Conservation (phyloP, 2,329 filamentous ascomycete species). For the Fusarium goolgardi region DNA sequence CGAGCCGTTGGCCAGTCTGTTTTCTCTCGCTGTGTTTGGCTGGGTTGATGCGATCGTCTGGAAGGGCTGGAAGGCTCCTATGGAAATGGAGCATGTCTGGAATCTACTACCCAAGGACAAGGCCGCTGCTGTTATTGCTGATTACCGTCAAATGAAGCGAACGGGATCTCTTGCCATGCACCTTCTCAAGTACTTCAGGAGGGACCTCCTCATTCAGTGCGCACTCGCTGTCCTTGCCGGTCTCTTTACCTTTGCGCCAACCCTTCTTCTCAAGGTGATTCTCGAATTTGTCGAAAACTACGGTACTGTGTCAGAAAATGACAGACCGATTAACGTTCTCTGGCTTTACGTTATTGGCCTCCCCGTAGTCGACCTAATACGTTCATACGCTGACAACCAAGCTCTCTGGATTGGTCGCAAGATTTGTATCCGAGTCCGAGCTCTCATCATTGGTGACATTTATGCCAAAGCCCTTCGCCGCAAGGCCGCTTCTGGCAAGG, state of each 20-base stretch:
- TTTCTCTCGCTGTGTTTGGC: constrained; percentile 87
- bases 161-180: constrained; percentile 83
- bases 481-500: constrained; percentile 82
- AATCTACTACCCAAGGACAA: constrained; percentile 91
- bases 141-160: constrained; percentile 88
- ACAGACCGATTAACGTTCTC: constrained; percentile 83
- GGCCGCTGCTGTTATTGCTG: constrained; percentile 79
- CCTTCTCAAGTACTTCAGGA: constrained; percentile 85
- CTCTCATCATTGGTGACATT: constrained; percentile 96
- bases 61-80: constrained; percentile 85
- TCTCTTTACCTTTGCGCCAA: constrained; percentile 90
- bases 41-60: constrained; percentile 94
- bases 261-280: constrained; percentile 89
- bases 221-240: constrained; percentile 83
- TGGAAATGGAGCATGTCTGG: constrained; percentile 90
- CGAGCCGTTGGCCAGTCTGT: constrained; percentile 87
- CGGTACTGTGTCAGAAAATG: constrained; percentile 70
- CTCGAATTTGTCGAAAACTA: constrained; percentile 94
- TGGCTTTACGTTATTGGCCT: constrained; percentile 96
- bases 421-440: constrained; percentile 91
- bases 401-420: constrained; percentile 94
- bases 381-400: constrained; percentile 85
- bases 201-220: constrained; percentile 79
- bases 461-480: constrained; percentile 95
- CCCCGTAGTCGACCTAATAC: constrained; percentile 82